phyloP scores from a whole-genome alignment of 805 yeast genomes.

The Candida nitratophila region DNA sequence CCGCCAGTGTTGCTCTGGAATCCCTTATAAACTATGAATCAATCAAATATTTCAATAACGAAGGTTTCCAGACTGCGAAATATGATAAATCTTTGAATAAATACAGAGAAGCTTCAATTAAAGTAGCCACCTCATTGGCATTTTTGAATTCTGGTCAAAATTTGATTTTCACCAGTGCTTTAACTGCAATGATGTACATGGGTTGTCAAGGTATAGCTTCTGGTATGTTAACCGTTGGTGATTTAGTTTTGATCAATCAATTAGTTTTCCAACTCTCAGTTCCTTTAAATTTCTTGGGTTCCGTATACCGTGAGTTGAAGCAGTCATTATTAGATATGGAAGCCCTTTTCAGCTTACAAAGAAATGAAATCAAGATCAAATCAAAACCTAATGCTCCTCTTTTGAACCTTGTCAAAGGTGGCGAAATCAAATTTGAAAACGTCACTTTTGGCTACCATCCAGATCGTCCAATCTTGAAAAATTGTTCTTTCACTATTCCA shows the following conservation, averaged over 20 bases:
- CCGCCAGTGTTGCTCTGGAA: constrained; percentile 92
- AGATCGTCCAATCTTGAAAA: constrained; percentile 74
- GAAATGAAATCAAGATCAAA: constrained; percentile 58
- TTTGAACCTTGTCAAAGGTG: constrained; percentile 47
- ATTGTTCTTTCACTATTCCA: constrained; percentile 80
- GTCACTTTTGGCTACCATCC: constrained; percentile 91
- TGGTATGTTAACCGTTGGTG: constrained; percentile 86
- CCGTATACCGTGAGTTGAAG: constrained; percentile 90
- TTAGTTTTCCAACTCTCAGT: constrained; percentile 93
- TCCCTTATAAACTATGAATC: constrained; percentile 91
- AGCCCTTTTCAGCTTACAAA: constrained; percentile 79
- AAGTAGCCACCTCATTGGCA: constrained; percentile 80
- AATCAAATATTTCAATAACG: constrained; percentile 92
- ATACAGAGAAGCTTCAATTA: constrained; percentile 70
- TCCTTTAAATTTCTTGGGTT: constrained; percentile 89
- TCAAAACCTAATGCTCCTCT: constrained; percentile 60
- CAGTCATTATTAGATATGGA: constrained; percentile 96
- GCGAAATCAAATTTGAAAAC: constrained; percentile 82
- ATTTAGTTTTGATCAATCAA: constrained; percentile 89
- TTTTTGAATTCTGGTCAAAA: constrained; percentile 76
- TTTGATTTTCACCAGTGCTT: constrained; percentile 74
- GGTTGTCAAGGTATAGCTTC: constrained; percentile 89
- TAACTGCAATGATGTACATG: constrained; percentile 97
- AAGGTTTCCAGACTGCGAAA: constrained; percentile 66
- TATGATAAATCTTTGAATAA: constrained; percentile 67